These are phyloP conservation scores for Davidsoniella neocaledoniae DNA, from an alignment of 2,329 filamentous ascomycete species.

Conservation along the genomic window DNA sequence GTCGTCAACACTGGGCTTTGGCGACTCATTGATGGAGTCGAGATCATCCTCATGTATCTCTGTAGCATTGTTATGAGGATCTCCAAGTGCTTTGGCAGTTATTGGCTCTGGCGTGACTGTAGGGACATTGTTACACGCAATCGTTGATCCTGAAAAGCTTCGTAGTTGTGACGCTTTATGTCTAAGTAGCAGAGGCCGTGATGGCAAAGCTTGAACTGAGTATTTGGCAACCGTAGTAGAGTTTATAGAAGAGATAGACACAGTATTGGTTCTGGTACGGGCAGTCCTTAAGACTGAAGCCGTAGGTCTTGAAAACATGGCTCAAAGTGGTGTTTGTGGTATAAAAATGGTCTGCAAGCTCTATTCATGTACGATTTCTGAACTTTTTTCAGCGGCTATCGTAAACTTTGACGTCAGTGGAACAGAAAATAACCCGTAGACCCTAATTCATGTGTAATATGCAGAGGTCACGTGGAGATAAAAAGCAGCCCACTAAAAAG, in stretches of 20 bases:
- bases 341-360: too few relatives aligned
- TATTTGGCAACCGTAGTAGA: neutral
- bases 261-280: neutral
- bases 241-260: neutral
- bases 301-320: neutral
- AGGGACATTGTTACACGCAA: neutral
- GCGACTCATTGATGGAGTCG: neutral
- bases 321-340: neutral
- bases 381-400: neutral
- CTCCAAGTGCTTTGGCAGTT: neutral
- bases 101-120: neutral
- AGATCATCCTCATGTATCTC: neutral
- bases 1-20: slow-evolving; percentile 13
- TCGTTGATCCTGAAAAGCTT: neutral
- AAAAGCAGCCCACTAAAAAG: too few relatives aligned
- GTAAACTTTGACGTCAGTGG: slow-evolving; percentile 5
- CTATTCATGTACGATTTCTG: too few relatives aligned
- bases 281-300: neutral
- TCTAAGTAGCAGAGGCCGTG: neutral
- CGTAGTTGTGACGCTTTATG: neutral
- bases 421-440: neutral
- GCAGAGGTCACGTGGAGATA: neutral
- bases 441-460: neutral
- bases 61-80: neutral
- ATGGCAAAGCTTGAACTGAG: neutral